These are phyloP conservation scores for Panaeolus cyanescens DNA, from an alignment of 768 basidiomycete species.

Conservation along the genomic window DNA sequence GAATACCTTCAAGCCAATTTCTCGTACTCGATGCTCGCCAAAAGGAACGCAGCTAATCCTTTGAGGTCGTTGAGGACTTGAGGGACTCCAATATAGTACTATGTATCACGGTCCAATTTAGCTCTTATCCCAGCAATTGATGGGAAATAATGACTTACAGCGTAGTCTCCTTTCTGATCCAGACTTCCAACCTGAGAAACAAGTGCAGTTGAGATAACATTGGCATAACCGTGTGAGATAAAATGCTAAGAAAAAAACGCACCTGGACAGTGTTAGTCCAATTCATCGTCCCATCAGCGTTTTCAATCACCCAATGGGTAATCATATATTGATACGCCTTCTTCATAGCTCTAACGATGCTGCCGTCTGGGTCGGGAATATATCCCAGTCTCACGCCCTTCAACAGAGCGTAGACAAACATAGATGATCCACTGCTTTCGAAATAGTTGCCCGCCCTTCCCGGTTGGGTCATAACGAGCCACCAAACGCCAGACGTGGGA, in stretches of 20 bases:
- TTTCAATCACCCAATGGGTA: constrained; percentile 39
- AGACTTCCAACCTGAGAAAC: constrained; percentile 41
- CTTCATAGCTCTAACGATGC: constrained; percentile 35
- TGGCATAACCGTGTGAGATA: neutral
- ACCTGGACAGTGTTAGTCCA: constrained; percentile 50
- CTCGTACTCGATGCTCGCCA: constrained; percentile 49
- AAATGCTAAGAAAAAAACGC: constrained; percentile 13
- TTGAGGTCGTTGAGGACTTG: constrained; percentile 46
- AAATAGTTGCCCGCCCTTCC: constrained; percentile 48
- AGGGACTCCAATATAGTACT: constrained; percentile 47
- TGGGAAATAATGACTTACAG: constrained; percentile 24
- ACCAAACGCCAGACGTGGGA: constrained; percentile 42
- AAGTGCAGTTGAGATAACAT: neutral
- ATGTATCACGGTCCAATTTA: neutral
- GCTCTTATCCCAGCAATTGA: neutral
- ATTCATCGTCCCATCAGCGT: constrained; percentile 44
- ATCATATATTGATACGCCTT: constrained; percentile 45
- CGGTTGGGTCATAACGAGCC: constrained; percentile 52
- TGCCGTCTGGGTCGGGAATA: constrained; percentile 38
- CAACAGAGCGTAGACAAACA: constrained; percentile 49
- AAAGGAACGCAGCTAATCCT: constrained; percentile 44
- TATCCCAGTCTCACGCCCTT: constrained; percentile 46
- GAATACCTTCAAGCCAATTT: neutral
- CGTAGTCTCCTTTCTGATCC: constrained; percentile 35
- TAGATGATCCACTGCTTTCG: constrained; percentile 47